A percentile compares a stretch with the other conserved stretches of the same genome.
Evolutionary conservation across 2,329 filamentous ascomycete species (phyloP).

Genomic region (Verticillium nonalfalfae): DNA sequence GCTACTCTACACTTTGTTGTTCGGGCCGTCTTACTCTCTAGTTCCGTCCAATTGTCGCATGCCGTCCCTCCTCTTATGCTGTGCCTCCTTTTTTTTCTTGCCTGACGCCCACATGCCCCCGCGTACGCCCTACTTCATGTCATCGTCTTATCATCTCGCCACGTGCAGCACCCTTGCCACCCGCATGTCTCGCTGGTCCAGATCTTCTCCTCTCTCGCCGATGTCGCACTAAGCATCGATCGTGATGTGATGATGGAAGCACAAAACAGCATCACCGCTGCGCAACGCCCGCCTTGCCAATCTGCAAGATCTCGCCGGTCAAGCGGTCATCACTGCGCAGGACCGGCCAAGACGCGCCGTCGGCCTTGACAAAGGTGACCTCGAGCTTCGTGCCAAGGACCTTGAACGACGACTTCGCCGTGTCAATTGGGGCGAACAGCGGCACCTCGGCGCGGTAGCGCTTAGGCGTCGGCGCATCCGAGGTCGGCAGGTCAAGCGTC

Average conservation of each 20-base stretch:
- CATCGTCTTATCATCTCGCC: background rate
- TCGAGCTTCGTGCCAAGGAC: conserved; percentile 88
- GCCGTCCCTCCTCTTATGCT: background rate
- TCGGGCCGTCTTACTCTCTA: background rate
- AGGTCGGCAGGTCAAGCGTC: conserved; percentile 77
- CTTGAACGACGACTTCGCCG: conserved; percentile 69
- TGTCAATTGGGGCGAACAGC: conserved; percentile 71
- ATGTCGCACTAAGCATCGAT: background rate
- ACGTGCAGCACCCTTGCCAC: background rate
- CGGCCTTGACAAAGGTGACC: conserved; percentile 64
- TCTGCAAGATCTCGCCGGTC: conserved; percentile 77
- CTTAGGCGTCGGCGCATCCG: conserved; percentile 64
- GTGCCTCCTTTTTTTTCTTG: background rate
- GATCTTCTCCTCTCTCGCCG: background rate
- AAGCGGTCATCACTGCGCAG: conserved; percentile 67
- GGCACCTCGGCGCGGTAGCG: conserved; percentile 69
- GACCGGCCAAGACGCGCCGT: conserved; percentile 78
- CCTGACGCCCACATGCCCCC: background rate
- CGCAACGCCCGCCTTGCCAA: conserved; percentile 63
- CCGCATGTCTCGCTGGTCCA: background rate
- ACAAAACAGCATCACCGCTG: background rate
- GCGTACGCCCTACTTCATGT: background rate
- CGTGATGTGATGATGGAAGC: background rate
- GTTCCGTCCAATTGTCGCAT: background rate
- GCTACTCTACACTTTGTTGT: background rate